Conservation (phyloP, 1,284 basidiomycete species). For the Pyrrhoderma lamaoense region DNA sequence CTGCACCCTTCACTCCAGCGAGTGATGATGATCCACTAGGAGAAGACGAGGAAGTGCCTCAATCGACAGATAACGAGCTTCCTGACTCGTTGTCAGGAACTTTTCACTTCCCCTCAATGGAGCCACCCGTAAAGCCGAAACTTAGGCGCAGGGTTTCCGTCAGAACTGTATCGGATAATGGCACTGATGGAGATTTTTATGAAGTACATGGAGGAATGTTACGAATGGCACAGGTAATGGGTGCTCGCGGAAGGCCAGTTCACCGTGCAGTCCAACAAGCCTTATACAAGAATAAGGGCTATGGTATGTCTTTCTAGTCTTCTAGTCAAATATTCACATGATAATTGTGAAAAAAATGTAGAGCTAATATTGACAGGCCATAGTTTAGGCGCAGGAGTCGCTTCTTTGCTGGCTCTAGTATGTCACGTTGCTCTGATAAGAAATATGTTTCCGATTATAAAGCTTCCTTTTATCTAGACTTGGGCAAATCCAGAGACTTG, state of each 20-base stretch:
- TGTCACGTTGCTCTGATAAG: slow-evolving; percentile 22
- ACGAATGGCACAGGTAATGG: slow-evolving; percentile 73
- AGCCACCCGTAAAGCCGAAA: slow-evolving; percentile 1
- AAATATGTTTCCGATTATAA: background rate
- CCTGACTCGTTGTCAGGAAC: slow-evolving; percentile 22
- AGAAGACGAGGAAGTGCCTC: slow-evolving; percentile 22
- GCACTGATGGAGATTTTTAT: slow-evolving; percentile 31
- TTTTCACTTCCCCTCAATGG: slow-evolving; percentile 23
- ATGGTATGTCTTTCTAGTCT: slow-evolving; percentile 54
- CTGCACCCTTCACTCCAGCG: slow-evolving; percentile 56
- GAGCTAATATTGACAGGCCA: slow-evolving; percentile 77
- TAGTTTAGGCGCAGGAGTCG: slow-evolving; percentile 83
- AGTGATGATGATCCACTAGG: slow-evolving; percentile 24
- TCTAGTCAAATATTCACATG: too few species aligned
- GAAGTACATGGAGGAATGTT: slow-evolving; percentile 75
- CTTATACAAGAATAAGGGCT: slow-evolving; percentile 57
- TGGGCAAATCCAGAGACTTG: slow-evolving; percentile 79
- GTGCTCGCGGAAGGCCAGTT: slow-evolving; percentile 66
- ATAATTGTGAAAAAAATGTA: too few species aligned
- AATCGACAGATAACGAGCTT: slow-evolving; percentile 18
- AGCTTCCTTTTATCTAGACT: slow-evolving; percentile 41
- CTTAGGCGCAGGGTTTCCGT: slow-evolving; percentile 10
- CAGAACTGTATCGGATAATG: slow-evolving; percentile 20
- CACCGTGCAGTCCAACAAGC: slow-evolving; percentile 69
- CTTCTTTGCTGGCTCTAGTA: slow-evolving; percentile 67